phyloP scores from a whole-genome alignment of 2,329 filamentous ascomycete genomes.

The Purpureocillium lavendulum region DNA sequence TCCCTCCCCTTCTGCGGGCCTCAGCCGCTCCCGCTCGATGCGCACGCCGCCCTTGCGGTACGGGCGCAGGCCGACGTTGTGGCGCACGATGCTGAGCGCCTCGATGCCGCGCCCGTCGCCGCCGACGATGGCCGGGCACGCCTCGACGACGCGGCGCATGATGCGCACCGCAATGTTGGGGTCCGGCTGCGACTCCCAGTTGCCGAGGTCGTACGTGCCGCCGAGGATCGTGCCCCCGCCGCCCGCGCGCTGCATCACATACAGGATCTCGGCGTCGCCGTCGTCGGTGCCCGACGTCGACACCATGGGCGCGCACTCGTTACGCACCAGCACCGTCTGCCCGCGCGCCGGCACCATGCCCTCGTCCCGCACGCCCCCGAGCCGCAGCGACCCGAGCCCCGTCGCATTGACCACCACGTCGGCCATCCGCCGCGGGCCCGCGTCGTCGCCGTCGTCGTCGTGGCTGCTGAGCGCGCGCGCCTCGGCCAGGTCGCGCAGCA shows the following conservation, averaged over 20 bases:
- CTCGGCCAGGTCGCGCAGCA: conserved; percentile 63
- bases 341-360: conserved; percentile 69
- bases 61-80: conserved; percentile 76
- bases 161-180: conserved; percentile 73
- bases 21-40: conserved; percentile 48
- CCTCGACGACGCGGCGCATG: conserved; percentile 66
- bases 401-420: conserved; percentile 79
- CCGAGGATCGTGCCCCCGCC: conserved; percentile 80
- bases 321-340: conserved; percentile 77
- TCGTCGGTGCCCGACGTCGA: conserved; percentile 66
- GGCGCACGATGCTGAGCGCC: conserved; percentile 66
- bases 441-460: too few relatives aligned
- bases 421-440: conserved; percentile 37
- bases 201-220: conserved; percentile 73
- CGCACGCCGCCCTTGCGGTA: conserved; percentile 65
- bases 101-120: conserved; percentile 61
- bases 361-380: conserved; percentile 75
- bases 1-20: too few relatives aligned
- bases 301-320: conserved; percentile 64
- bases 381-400: conserved; percentile 62
- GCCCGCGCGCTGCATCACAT: conserved; percentile 74
- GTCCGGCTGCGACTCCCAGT: conserved; percentile 74
- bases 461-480: conserved; percentile 35
- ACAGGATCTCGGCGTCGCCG: conserved; percentile 61
- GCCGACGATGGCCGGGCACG: conserved; percentile 54